Conservation (phyloP, 495 filamentous ascomycete species). For the Lophiotrema nucula region DNA sequence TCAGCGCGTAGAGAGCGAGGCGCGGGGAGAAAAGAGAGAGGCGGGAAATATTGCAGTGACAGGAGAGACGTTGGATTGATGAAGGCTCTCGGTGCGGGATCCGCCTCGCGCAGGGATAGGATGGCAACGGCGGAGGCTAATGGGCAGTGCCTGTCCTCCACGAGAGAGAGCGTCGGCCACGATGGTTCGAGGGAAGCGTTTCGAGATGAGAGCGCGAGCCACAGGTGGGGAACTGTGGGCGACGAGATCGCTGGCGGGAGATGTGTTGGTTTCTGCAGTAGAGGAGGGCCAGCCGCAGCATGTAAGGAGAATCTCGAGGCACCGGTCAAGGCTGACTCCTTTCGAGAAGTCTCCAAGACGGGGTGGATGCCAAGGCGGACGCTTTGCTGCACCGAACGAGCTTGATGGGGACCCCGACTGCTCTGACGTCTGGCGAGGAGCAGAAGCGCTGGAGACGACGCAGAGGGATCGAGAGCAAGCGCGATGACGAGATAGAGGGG, state of each 20-base stretch:
- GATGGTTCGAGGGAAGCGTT: slow-evolving; percentile 10
- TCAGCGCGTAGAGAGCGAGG: neutral
- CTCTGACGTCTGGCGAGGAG: neutral
- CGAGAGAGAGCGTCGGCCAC: slow-evolving; percentile 6
- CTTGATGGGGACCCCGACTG: neutral
- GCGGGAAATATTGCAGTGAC: slow-evolving; percentile 24
- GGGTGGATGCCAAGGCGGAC: slow-evolving; percentile 27
- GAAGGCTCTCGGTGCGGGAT: slow-evolving; percentile 22
- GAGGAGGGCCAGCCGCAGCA: slow-evolving; percentile 30
- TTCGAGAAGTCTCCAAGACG: slow-evolving; percentile 1
- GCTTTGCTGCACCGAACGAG: neutral
- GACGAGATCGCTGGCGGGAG: slow-evolving; percentile 5
- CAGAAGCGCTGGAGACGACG: neutral
- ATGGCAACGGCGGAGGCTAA: slow-evolving; percentile 22
- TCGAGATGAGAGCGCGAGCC: slow-evolving; percentile 12
- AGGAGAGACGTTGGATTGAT: slow-evolving; percentile 16
- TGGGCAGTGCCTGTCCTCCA: slow-evolving; percentile 25
- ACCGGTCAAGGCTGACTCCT: slow-evolving; percentile 35
- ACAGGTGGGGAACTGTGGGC: slow-evolving; percentile 8
- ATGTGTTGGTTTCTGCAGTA: slow-evolving; percentile 9
- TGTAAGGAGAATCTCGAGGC: slow-evolving; percentile 10
- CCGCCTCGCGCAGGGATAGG: slow-evolving; percentile 20
- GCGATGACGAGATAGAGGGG: slow-evolving; percentile 30
- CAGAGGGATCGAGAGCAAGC: slow-evolving; percentile 8
- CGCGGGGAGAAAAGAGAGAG: slow-evolving; percentile 1